Evolutionary conservation across 2,329 filamentous ascomycete species (phyloP).

Genomic region (Colletotrichum tropicale): DNA sequence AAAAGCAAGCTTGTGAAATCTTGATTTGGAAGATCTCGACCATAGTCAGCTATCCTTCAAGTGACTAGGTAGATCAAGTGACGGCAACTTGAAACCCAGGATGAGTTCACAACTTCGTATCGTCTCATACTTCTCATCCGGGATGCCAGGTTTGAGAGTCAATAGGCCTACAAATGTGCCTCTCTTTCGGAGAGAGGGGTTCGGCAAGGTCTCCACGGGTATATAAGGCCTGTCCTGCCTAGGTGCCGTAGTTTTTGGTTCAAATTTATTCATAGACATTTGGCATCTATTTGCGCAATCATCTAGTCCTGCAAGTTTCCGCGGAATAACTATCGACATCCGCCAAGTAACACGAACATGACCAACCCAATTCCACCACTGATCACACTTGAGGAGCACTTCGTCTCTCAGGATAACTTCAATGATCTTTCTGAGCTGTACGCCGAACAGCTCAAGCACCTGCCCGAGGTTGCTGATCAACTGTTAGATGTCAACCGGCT

Average conservation of each 20-base stretch:
- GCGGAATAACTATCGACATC: background rate
- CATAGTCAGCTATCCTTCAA: background rate
- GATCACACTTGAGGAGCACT: conserved; percentile 48
- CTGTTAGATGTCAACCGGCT: conserved; percentile 23
- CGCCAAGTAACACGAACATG: background rate
- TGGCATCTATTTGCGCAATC: background rate
- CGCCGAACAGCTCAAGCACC: conserved; percentile 23
- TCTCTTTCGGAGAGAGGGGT: background rate
- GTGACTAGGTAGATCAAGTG: background rate
- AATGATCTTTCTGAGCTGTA: conserved; percentile 16
- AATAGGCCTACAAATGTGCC: background rate
- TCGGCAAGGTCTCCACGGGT: background rate
- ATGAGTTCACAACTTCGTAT: background rate
- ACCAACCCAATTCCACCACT: conserved; percentile 24
- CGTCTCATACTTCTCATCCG: background rate
- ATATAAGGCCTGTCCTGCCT: background rate
- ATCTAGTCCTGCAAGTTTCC: background rate
- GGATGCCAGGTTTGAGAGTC: background rate
- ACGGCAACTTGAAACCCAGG: background rate
- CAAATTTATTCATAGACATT: background rate
- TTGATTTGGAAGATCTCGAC: background rate
- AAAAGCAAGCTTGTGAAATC: background rate
- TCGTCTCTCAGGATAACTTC: conserved; percentile 26
- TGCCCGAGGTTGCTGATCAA: conserved; percentile 23
- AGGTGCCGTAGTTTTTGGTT: background rate